phyloP scores from a whole-genome alignment of 805 yeast species.

The Wickerhamiella sorbophila region DNA sequence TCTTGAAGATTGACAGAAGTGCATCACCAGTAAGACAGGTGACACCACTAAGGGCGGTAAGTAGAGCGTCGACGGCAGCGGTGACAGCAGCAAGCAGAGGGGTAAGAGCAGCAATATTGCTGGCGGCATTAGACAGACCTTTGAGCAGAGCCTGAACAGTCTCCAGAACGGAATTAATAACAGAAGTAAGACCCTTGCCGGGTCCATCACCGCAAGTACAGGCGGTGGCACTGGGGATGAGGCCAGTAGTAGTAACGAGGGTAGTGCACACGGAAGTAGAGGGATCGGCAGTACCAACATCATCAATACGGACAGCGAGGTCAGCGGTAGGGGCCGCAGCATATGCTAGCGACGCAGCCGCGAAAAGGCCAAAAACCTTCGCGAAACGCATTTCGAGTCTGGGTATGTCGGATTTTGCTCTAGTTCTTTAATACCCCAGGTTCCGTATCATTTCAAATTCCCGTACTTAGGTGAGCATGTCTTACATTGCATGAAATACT shows the following conservation, averaged over 20 bases:
- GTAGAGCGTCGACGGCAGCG: background rate
- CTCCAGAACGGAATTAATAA: background rate
- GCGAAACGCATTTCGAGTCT: too few species aligned
- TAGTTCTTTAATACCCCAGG: too few species aligned
- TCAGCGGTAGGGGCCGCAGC: too few species aligned
- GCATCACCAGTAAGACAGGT: background rate
- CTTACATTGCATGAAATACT: too few species aligned
- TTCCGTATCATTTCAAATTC: too few species aligned
- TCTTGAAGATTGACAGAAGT: background rate
- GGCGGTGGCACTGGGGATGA: background rate
- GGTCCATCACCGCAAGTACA: background rate
- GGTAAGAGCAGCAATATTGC: background rate
- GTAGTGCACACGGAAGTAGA: background rate
- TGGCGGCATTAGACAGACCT: background rate
- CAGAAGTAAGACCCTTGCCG: background rate
- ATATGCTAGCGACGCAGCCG: too few species aligned
- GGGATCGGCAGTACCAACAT: too few species aligned
- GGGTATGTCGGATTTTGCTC: too few species aligned
- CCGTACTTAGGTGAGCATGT: too few species aligned
- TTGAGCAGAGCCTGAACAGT: background rate
- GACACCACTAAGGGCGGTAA: background rate
- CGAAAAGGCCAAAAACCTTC: too few species aligned
- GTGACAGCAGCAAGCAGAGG: background rate
- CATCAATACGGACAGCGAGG: too few species aligned
- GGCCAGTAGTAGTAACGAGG: background rate